Evolutionary conservation across 306 rosid species (phyloP).

Genomic region (Quercus dentata): DNA sequence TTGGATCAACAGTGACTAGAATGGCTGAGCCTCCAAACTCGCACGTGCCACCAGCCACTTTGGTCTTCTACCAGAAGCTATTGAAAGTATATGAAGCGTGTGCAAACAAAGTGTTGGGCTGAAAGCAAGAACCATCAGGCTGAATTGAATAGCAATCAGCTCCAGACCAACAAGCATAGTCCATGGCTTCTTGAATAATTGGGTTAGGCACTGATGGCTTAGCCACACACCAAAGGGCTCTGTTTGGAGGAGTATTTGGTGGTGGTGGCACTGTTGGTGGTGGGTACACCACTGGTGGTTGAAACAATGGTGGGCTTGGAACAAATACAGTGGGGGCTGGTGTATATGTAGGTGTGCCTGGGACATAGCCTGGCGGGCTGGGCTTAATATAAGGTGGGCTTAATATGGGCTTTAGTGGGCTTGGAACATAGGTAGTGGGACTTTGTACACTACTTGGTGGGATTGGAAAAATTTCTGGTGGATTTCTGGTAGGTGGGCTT

Average conservation of each 20-base stretch:
- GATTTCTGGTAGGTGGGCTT: background rate
- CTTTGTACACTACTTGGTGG: slow-evolving; percentile 14
- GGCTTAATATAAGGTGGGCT: slow-evolving; percentile 26
- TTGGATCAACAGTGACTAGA: slow-evolving; percentile 79
- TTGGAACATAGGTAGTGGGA: slow-evolving; percentile 37
- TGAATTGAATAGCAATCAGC: slow-evolving; percentile 68
- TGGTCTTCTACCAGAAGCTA: slow-evolving; percentile 81
- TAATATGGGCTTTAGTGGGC: slow-evolving; percentile 29
- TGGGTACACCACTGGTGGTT: slow-evolving; percentile 77
- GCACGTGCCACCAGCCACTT: slow-evolving; percentile 69
- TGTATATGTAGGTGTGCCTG: slow-evolving; percentile 39
- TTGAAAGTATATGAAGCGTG: slow-evolving; percentile 94
- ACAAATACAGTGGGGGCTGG: slow-evolving; percentile 53
- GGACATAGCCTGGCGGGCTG: slow-evolving; percentile 22
- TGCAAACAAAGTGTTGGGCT: slow-evolving; percentile 58
- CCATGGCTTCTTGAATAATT: slow-evolving; percentile 87
- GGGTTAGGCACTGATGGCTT: slow-evolving; percentile 97
- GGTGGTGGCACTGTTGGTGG: slow-evolving; percentile 76
- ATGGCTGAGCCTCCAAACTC: slow-evolving; percentile 90
- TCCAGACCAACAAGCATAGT: slow-evolving; percentile 86
- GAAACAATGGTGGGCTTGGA: slow-evolving; percentile 68
- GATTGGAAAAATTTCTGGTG: slow-evolving; percentile 22
- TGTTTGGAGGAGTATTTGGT: slow-evolving; percentile 30
- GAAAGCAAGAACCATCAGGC: slow-evolving; percentile 71
- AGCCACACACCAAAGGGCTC: slow-evolving; percentile 85